Conservation (phyloP, 75 land plant genomes). For the Pseudotsuga menziesii region DNA sequence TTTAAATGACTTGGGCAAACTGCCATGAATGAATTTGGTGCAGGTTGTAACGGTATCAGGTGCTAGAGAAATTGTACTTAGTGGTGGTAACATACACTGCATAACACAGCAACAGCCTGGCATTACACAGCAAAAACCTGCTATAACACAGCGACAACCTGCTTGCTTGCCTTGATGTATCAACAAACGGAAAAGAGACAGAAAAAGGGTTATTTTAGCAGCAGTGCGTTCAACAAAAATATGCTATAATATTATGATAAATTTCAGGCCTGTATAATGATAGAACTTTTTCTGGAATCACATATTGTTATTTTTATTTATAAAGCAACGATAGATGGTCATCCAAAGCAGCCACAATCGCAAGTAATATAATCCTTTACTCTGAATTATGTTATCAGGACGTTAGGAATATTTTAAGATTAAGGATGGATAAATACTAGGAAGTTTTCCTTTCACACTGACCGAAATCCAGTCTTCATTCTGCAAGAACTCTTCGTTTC, state of each 20-base stretch:
- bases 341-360: neutral
- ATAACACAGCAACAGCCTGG: constrained; percentile 90
- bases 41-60: constrained; percentile 74
- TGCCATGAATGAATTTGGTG: neutral
- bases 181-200: neutral
- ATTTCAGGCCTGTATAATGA: neutral
- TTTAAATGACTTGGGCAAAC: neutral
- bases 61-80: constrained; percentile 70
- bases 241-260: neutral
- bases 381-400: neutral
- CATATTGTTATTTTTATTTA: neutral
- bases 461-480: neutral
- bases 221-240: neutral
- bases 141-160: constrained; percentile 84
- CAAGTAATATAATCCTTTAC: neutral
- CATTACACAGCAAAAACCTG: neutral
- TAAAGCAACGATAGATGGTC: neutral
- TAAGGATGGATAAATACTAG: neutral
- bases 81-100: constrained; percentile 89
- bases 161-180: neutral
- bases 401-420: too few relatives aligned
- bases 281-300: neutral
- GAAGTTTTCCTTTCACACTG: neutral
- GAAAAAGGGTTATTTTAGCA: neutral
- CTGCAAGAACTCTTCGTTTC: neutral